These are phyloP conservation scores for Bifiguratus adelaidae DNA, from an alignment of 192 early-diverging fungal species.

Conservation along the genomic window DNA sequence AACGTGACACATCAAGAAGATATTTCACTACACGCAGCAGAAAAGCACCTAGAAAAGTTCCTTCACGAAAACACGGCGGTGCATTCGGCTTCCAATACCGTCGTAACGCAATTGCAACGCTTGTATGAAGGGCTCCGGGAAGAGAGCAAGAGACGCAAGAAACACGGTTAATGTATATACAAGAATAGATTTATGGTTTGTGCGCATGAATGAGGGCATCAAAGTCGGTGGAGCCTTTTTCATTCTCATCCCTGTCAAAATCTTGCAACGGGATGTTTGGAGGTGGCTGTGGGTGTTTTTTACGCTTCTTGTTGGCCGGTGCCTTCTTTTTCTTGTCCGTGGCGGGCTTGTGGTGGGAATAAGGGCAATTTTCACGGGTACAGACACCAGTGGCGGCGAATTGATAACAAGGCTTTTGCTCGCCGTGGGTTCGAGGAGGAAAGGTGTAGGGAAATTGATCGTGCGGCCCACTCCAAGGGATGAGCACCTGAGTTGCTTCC, in stretches of 20 bases:
- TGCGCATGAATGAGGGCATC: no score
- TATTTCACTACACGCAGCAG: constrained; percentile 7
- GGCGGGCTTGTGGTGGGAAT: no score
- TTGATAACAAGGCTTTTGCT: background rate
- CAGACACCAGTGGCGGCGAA: background rate
- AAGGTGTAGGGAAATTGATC: constrained; percentile 21
- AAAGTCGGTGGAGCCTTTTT: no score
- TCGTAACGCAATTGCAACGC: constrained; percentile 20
- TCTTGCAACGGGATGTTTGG: no score
- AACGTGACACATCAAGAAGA: constrained; percentile 7
- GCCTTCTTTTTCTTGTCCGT: no score
- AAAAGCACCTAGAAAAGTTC: constrained; percentile 15
- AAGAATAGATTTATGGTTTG: no score
- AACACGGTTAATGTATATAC: no score
- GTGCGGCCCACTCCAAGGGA: constrained; percentile 15
- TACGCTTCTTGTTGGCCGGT: no score
- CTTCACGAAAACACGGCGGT: constrained; percentile 22
- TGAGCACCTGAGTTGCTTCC: constrained; percentile 7
- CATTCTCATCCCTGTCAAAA: no score
- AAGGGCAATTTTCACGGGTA: no score
- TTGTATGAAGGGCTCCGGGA: constrained; percentile 15
- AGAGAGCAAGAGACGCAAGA: constrained; percentile 17
- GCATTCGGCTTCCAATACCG: constrained; percentile 22
- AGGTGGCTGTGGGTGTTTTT: no score
- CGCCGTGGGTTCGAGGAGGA: background rate